phyloP scores from a whole-genome alignment of 2,329 filamentous ascomycete genomes.

The Bipolaris oryzae region DNA sequence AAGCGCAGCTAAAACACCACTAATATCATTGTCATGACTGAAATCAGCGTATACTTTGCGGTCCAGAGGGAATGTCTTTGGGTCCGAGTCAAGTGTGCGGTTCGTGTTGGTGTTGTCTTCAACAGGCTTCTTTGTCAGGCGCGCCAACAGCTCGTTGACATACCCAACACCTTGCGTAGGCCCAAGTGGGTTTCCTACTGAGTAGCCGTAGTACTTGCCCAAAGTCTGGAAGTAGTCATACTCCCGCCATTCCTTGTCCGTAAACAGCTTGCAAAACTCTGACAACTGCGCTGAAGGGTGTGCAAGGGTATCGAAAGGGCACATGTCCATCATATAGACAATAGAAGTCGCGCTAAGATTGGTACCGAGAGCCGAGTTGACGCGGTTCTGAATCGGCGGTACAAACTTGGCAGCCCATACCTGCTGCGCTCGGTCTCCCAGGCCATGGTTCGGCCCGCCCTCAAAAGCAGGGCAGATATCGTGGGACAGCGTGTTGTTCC shows the following conservation, averaged over 20 bases:
- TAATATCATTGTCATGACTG: slow-evolving; percentile 89
- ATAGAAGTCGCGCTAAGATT: slow-evolving; percentile 68
- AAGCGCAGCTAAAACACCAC: slow-evolving; percentile 74
- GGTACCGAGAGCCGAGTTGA: slow-evolving; percentile 73
- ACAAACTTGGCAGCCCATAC: slow-evolving; percentile 71
- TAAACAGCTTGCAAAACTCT: slow-evolving; percentile 78
- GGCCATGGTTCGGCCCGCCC: slow-evolving; percentile 57
- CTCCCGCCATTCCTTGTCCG: slow-evolving; percentile 70
- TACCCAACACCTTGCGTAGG: slow-evolving; percentile 87
- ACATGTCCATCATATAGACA: slow-evolving; percentile 83
- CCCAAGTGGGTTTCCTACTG: slow-evolving; percentile 76
- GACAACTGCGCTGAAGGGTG: slow-evolving; percentile 62
- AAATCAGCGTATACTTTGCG: slow-evolving; percentile 81
- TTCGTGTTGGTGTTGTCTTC: slow-evolving; percentile 78
- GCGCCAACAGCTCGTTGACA: slow-evolving; percentile 83
- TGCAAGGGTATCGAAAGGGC: slow-evolving; percentile 80
- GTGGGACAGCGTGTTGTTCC: slow-evolving; percentile 85
- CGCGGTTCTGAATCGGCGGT: slow-evolving; percentile 68
- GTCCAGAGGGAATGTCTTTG: slow-evolving; percentile 73
- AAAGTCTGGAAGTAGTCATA: slow-evolving; percentile 84
- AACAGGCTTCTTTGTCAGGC: slow-evolving; percentile 73
- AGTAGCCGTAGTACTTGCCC: slow-evolving; percentile 84
- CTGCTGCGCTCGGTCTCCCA: slow-evolving; percentile 56
- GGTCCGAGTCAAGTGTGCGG: slow-evolving; percentile 71
- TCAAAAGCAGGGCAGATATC: slow-evolving; percentile 75